phyloP scores from a whole-genome alignment of 805 yeast genomes.

The Candida tallmaniae region DNA sequence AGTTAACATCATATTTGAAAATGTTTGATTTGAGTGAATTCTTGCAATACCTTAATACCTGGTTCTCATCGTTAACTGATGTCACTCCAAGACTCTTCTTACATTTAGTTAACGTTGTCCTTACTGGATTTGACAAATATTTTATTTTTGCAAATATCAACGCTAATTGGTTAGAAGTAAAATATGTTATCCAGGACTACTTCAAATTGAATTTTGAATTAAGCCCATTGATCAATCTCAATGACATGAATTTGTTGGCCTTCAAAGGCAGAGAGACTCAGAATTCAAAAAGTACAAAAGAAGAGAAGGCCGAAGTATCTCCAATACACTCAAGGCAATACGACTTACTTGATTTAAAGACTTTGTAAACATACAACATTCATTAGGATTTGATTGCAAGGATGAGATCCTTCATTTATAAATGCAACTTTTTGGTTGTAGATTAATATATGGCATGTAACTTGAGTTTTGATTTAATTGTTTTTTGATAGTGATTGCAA shows the following conservation, averaged over 20 bases:
- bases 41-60: slow-evolving; percentile 39
- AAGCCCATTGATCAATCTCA: slow-evolving; percentile 46
- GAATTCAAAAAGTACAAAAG: not conserved
- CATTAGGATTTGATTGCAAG: no score
- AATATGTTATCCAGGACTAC: slow-evolving; percentile 77
- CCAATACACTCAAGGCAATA: no score
- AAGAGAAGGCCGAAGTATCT: no score
- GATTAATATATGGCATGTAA: no score
- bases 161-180: slow-evolving; percentile 70
- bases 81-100: slow-evolving; percentile 54
- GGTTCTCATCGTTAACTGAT: not conserved
- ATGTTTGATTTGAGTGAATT: slow-evolving; percentile 18
- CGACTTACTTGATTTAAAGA: no score
- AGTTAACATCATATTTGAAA: slow-evolving; percentile 1
- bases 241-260: not conserved
- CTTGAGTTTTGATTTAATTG: no score
- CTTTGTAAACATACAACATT: no score
- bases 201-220: slow-evolving; percentile 62
- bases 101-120: slow-evolving; percentile 47
- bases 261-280: not conserved
- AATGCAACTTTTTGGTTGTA: no score
- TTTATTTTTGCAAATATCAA: slow-evolving; percentile 55
- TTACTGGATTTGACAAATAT: slow-evolving; percentile 56
- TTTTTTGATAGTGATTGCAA: no score
- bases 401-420: no score